A percentile compares a stretch with the other conserved stretches of the same genome.
phyloP scores from a whole-genome alignment of 164 flowering plant species.

The Aristolochia fimbriata region DNA sequence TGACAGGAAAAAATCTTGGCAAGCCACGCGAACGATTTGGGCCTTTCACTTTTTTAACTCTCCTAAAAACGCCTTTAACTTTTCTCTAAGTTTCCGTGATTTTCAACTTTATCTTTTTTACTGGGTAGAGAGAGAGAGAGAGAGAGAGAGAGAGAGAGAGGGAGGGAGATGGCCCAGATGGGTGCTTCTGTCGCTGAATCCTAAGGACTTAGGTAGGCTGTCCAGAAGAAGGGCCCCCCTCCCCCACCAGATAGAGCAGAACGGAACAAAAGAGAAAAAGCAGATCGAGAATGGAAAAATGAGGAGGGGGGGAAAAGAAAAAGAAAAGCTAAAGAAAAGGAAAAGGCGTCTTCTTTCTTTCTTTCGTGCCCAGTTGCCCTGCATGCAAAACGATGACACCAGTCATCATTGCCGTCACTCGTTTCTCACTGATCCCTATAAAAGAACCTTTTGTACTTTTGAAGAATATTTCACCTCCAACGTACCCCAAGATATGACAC shows the following conservation, averaged over 20 bases:
- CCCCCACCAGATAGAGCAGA: not conserved
- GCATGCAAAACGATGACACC: slow-evolving; percentile 23
- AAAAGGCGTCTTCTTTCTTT: slow-evolving; percentile 7
- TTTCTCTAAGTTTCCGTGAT: no score
- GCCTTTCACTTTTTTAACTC: no score
- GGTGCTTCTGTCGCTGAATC: not conserved
- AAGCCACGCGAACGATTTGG: no score
- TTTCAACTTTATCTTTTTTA: no score
- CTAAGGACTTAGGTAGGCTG: not conserved
- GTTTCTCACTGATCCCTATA: slow-evolving; percentile 25
- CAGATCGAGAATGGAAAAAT: no score
- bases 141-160: slow-evolving; percentile 5
- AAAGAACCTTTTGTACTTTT: slow-evolving; percentile 1
- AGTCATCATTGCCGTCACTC: slow-evolving; percentile 23
- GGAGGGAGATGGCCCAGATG: not conserved
- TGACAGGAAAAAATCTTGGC: no score
- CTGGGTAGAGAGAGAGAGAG: slow-evolving; percentile 1
- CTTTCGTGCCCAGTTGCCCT: no score
- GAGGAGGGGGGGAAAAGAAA: slow-evolving; percentile 2
- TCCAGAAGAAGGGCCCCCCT: not conserved
- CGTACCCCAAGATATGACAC: not conserved
- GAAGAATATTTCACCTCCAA: slow-evolving; percentile 4
- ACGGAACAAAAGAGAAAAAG: slow-evolving; percentile 3
- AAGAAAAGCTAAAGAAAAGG: slow-evolving; percentile 1
- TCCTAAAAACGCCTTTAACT: no score